Percentiles rank a stretch among this genome's conserved stretches.
These are phyloP conservation scores for Claviceps capensis DNA, from an alignment of 2,329 filamentous ascomycete species.

Conservation along the genomic window DNA sequence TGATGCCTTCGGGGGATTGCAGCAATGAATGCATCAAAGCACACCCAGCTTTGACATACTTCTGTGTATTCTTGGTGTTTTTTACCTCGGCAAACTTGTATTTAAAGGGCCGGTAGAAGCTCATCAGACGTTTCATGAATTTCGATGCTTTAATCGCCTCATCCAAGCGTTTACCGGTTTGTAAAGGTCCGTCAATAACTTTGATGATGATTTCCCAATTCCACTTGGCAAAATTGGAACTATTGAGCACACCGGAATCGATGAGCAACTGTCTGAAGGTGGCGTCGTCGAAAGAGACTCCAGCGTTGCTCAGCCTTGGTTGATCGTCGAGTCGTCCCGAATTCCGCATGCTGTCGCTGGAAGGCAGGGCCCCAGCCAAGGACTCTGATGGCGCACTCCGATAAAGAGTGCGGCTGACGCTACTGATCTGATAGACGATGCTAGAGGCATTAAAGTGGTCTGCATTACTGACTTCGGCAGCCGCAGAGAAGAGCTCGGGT, in stretches of 20 bases:
- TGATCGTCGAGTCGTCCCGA: conserved; percentile 42
- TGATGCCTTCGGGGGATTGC: conserved; percentile 71
- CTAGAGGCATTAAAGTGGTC: conserved; percentile 70
- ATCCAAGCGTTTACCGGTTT: conserved; percentile 81
- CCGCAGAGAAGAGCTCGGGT: conserved; percentile 69
- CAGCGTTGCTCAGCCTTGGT: conserved; percentile 31
- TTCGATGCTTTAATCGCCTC: conserved; percentile 92
- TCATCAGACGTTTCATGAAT: conserved; percentile 87
- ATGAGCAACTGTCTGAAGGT: conserved; percentile 52
- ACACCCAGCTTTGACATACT: conserved; percentile 84
- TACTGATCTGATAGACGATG: conserved; percentile 96
- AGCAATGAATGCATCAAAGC: conserved; percentile 75
- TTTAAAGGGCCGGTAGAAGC: conserved; percentile 95
- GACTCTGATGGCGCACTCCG: conserved; percentile 48
- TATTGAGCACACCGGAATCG: conserved; percentile 76
- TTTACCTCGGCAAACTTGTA: conserved; percentile 83
- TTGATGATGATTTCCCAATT: conserved; percentile 89
- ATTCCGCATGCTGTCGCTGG: conserved; percentile 32
- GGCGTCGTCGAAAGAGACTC: conserved; percentile 41
- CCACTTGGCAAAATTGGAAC: conserved; percentile 89
- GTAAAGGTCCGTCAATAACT: conserved; percentile 83
- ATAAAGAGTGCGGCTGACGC: conserved; percentile 85
- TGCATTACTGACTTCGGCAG: conserved; percentile 56
- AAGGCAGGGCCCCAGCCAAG: conserved; percentile 24
- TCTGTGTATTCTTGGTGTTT: conserved; percentile 85